Percentiles rank a stretch among this genome's conserved stretches.
These are phyloP conservation scores for Blumeriella jaapii DNA, from an alignment of 2,329 filamentous ascomycete species.

Conservation along the genomic window DNA sequence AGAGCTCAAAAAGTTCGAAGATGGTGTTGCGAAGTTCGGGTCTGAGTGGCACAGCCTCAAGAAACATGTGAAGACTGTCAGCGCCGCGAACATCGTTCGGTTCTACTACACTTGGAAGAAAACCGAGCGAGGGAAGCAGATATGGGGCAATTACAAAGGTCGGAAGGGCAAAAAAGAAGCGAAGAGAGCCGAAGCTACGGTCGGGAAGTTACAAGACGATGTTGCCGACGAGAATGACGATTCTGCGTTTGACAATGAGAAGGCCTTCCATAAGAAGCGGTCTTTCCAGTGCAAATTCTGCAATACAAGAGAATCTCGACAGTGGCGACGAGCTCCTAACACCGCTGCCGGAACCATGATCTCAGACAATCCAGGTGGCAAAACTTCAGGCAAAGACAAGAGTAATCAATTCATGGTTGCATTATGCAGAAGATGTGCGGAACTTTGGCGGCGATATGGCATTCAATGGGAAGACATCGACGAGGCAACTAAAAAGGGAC, in stretches of 20 bases:
- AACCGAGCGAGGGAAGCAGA: conserved; percentile 67
- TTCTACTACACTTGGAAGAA: conserved; percentile 99
- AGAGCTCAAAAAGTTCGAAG: conserved; percentile 84
- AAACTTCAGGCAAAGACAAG: conserved; percentile 61
- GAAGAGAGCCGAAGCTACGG: conserved; percentile 57
- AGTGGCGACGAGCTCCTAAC: conserved; percentile 85
- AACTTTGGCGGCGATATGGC: conserved; percentile 90
- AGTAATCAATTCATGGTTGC: conserved; percentile 63
- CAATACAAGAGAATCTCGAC: conserved; percentile 62
- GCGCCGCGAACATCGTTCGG: conserved; percentile 70
- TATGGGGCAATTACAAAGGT: conserved; percentile 83
- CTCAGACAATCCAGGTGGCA: conserved; percentile 49
- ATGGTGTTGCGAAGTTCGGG: conserved; percentile 79
- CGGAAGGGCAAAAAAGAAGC: conserved; percentile 85
- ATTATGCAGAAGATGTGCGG: conserved; percentile 79
- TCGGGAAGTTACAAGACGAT: conserved; percentile 75
- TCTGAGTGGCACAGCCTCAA: conserved; percentile 79
- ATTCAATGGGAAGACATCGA: conserved; percentile 94
- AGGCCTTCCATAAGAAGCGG: conserved; percentile 64
- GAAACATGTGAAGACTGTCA: conserved; percentile 74
- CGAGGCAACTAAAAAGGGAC: conserved; percentile 71
- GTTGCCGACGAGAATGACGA: conserved; percentile 88
- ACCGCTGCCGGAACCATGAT: conserved; percentile 60
- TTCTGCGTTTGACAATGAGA: conserved; percentile 86
- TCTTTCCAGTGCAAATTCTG: conserved; percentile 94